These are phyloP conservation scores for Dothiorella sarmentorum DNA, from an alignment of 2,329 filamentous ascomycete species.

Conservation along the genomic window DNA sequence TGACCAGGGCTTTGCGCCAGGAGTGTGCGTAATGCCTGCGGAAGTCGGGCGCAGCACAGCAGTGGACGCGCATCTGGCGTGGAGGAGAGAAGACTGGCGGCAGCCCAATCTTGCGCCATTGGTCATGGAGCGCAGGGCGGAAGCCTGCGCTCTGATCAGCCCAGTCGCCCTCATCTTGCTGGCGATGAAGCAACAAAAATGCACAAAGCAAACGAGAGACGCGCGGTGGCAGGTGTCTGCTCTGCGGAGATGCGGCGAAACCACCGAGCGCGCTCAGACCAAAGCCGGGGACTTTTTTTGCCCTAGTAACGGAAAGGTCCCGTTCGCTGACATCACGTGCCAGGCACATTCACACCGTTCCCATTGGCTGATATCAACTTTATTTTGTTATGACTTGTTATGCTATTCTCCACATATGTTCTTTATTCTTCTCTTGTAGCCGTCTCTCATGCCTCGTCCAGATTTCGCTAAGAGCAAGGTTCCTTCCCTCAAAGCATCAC, in stretches of 20 bases:
- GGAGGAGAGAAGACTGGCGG: conserved; percentile 11
- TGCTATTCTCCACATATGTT: background rate
- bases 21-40: background rate
- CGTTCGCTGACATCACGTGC: background rate
- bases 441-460: no score
- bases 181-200: background rate
- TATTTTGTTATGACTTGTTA: background rate
- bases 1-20: background rate
- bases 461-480: background rate
- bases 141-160: conserved; percentile 11
- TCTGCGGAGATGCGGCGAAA: conserved; percentile 15
- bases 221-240: background rate
- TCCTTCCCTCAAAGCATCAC: conserved; percentile 74
- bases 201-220: conserved; percentile 6
- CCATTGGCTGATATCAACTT: background rate
- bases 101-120: conserved; percentile 9
- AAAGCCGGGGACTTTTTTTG: conserved; percentile 14
- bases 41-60: conserved; percentile 10
- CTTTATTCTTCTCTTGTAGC: background rate
- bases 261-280: conserved; percentile 14
- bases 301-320: background rate
- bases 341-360: background rate
- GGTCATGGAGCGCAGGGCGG: conserved; percentile 8
- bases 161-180: conserved; percentile 18
- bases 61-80: conserved; percentile 14